phyloP scores from a whole-genome alignment of 2,329 filamentous ascomycete species.

The Pezicula carpinea region DNA sequence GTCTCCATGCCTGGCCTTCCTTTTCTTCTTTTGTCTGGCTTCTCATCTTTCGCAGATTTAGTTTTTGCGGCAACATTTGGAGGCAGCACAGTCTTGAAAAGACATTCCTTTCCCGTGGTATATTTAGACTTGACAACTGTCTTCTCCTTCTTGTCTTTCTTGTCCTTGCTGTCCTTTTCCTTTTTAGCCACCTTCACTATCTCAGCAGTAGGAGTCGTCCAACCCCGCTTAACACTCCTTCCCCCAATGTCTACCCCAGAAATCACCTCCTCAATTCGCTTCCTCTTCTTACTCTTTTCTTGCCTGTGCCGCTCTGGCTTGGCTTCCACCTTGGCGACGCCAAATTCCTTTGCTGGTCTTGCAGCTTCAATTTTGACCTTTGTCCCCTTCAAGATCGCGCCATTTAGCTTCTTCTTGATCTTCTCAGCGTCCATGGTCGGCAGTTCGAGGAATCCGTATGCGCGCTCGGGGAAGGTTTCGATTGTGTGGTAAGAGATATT shows the following conservation, averaged over 20 bases:
- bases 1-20: slow-evolving; percentile 57
- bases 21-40: slow-evolving; percentile 48
- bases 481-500: slow-evolving; percentile 86
- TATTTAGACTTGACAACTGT: slow-evolving; percentile 68
- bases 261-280: slow-evolving; percentile 44
- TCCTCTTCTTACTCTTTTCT: slow-evolving; percentile 46
- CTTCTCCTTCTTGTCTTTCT: slow-evolving; percentile 53
- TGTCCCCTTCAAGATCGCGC: slow-evolving; percentile 73
- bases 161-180: slow-evolving; percentile 41
- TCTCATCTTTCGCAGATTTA: slow-evolving; percentile 32
- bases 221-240: slow-evolving; percentile 33
- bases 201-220: slow-evolving; percentile 45
- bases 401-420: slow-evolving; percentile 85
- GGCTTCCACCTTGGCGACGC: slow-evolving; percentile 31
- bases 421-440: slow-evolving; percentile 81
- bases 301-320: slow-evolving; percentile 34
- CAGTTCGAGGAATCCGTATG: slow-evolving; percentile 86
- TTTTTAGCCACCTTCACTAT: slow-evolving; percentile 34
- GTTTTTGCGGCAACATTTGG: slow-evolving; percentile 41
- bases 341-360: slow-evolving; percentile 49
- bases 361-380: slow-evolving; percentile 86
- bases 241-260: slow-evolving; percentile 67
- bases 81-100: slow-evolving; percentile 79
- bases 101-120: slow-evolving; percentile 72
- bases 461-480: slow-evolving; percentile 83